Percentiles rank a stretch among this genome's conserved stretches.
phyloP scores from a whole-genome alignment of 208 protist species.

The Herpetomonas tarakana region DNA sequence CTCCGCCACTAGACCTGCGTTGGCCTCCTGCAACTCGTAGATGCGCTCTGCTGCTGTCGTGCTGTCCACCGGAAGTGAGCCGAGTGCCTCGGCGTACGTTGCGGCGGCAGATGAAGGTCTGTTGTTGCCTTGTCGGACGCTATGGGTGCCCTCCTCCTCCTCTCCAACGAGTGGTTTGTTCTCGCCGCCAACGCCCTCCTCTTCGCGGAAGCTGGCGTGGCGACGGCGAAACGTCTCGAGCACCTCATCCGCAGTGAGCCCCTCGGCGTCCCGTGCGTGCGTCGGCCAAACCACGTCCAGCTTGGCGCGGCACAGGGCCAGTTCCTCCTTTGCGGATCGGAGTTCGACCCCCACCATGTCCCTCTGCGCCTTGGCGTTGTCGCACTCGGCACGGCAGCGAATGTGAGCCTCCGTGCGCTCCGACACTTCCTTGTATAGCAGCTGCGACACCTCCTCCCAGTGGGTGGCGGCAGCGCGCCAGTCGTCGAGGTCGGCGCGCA shows the following conservation, averaged over 20 bases:
- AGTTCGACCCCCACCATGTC: conserved; percentile 50
- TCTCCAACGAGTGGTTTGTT: background rate
- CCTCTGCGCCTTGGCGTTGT: conserved; percentile 72
- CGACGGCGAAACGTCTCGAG: conserved; percentile 43
- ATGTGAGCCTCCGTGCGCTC: conserved; percentile 73
- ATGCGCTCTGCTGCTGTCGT: conserved; percentile 48
- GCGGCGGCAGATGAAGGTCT: too few relatives aligned
- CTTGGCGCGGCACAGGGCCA: conserved; percentile 61
- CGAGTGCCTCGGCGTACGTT: conserved; percentile 11
- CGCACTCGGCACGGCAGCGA: conserved; percentile 79
- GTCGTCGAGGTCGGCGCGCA: conserved; percentile 62
- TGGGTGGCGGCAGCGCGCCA: conserved; percentile 54
- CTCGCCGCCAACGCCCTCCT: too few relatives aligned
- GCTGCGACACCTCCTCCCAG: conserved; percentile 84
- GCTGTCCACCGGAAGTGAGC: conserved; percentile 27
- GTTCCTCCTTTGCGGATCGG: conserved; percentile 32
- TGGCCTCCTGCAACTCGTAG: conserved; percentile 81
- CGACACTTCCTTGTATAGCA: conserved; percentile 85
- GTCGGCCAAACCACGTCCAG: conserved; percentile 84
- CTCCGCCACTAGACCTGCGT: conserved; percentile 62
- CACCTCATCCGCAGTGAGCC: conserved; percentile 61
- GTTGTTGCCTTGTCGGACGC: too few relatives aligned
- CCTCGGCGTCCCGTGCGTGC: conserved; percentile 60
- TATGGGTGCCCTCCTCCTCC: background rate
- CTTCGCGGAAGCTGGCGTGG: conserved; percentile 19